Evolutionary conservation across 2,329 filamentous ascomycete genomes (phyloP).

Genomic region (Eurotiales sp.): DNA sequence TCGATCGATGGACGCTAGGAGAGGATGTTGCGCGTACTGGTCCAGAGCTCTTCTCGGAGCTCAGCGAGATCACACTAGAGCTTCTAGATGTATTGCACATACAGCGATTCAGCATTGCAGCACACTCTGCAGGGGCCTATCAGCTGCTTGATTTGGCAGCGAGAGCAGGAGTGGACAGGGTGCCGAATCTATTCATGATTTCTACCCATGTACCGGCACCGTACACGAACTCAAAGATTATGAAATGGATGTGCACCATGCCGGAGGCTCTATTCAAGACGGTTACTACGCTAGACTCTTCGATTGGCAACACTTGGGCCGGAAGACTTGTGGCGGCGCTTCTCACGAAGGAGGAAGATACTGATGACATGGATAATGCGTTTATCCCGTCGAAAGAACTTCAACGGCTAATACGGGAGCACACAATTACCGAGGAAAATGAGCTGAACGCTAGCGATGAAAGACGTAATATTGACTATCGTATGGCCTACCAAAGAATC

Average conservation of each 20-base stretch:
- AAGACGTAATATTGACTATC: background rate
- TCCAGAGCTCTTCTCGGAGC: background rate
- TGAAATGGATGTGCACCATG: background rate
- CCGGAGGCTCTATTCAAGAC: background rate
- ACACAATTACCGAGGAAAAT: background rate
- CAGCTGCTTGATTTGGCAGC: background rate
- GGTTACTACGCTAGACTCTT: background rate
- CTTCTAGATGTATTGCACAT: background rate
- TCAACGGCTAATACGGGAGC: background rate
- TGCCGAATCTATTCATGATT: background rate
- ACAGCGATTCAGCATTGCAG: background rate
- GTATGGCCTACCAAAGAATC: background rate
- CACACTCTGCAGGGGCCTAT: conserved; percentile 1
- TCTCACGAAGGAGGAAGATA: background rate
- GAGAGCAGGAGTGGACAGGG: background rate
- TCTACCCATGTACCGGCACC: background rate
- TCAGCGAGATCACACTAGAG: background rate
- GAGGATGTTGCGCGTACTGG: background rate
- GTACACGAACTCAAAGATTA: background rate
- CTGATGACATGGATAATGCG: background rate
- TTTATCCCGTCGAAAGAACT: background rate
- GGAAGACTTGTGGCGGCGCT: background rate
- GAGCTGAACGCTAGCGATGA: background rate
- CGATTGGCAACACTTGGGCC: background rate
- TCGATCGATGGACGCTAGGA: conserved; percentile 2